phyloP scores from a whole-genome alignment of 495 filamentous ascomycete genomes.

The Penicillium ochrochloron region DNA sequence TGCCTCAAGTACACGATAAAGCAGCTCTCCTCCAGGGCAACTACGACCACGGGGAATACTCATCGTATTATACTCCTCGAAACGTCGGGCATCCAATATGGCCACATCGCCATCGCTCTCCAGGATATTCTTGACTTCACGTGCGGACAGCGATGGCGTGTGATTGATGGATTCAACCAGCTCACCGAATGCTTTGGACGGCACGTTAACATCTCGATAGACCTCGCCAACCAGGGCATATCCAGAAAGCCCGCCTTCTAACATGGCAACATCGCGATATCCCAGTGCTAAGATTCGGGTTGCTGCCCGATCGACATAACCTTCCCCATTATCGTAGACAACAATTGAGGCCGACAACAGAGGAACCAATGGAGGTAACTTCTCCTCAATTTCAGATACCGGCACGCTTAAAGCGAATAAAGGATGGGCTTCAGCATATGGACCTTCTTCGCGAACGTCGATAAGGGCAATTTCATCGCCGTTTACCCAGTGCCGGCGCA shows the following conservation, averaged over 20 bases:
- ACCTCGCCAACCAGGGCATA: conserved; percentile 31
- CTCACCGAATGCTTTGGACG: conserved; percentile 37
- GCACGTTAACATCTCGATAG: conserved; percentile 36
- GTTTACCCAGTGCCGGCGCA: conserved; percentile 27
- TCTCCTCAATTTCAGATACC: conserved; percentile 29
- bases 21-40: conserved; percentile 33
- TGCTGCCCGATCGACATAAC: conserved; percentile 25
- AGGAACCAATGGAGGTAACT: conserved; percentile 26
- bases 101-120: conserved; percentile 24
- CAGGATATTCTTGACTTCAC: conserved; percentile 26
- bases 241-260: conserved; percentile 28
- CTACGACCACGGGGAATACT: conserved; percentile 34
- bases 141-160: conserved; percentile 32
- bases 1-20: conserved; percentile 33
- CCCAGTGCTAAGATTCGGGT: conserved; percentile 22
- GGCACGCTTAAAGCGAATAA: conserved; percentile 31
- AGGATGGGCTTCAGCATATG: conserved; percentile 29
- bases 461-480: conserved; percentile 27
- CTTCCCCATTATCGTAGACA: conserved; percentile 32
- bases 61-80: conserved; percentile 34
- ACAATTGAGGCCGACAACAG: conserved; percentile 22
- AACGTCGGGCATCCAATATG: conserved; percentile 32
- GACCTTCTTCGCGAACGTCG: conserved; percentile 35
- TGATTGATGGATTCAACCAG: conserved; percentile 36
- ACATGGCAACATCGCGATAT: conserved; percentile 25